These are phyloP conservation scores for Solanum hybrid DNA, from an alignment of 305 asterid genomes.

Conservation along the genomic window DNA sequence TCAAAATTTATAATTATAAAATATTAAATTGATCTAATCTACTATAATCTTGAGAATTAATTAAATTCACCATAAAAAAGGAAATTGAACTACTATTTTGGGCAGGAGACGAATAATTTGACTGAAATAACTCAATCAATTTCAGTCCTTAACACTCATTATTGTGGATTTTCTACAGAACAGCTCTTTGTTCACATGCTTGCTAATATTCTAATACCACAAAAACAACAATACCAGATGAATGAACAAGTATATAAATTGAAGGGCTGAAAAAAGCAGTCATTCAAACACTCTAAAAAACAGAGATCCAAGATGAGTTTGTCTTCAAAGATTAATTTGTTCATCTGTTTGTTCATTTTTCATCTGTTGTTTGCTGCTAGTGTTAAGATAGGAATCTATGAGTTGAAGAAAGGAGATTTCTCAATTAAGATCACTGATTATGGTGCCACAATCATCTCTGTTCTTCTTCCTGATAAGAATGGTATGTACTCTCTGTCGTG, in stretches of 20 bases:
- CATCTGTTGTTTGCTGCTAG: not conserved
- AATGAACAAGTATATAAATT: not conserved
- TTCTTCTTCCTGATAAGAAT: slow-evolving; percentile 56
- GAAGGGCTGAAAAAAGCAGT: not conserved
- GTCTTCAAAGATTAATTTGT: not conserved
- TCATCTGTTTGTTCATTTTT: not conserved
- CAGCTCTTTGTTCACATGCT: not conserved
- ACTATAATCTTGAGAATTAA: too few species aligned
- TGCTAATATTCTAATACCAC: not conserved
- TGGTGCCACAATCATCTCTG: slow-evolving; percentile 52
- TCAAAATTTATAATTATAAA: not conserved
- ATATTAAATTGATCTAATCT: not conserved
- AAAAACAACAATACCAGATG: not conserved
- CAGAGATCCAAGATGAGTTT: not conserved
- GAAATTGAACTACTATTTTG: not conserved
- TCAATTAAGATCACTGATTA: slow-evolving; percentile 25
- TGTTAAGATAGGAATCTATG: slow-evolving; percentile 8
- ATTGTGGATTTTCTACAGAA: not conserved
- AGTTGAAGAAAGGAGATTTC: slow-evolving; percentile 6
- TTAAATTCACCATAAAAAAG: not conserved
- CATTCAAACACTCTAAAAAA: not conserved
- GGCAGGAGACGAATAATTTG: not conserved
- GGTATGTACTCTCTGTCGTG: slow-evolving; percentile 17
- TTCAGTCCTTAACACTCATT: not conserved
- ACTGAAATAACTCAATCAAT: not conserved